Conservation (phyloP, 1,284 basidiomycete genomes). For the Porogramme epimiltina region DNA sequence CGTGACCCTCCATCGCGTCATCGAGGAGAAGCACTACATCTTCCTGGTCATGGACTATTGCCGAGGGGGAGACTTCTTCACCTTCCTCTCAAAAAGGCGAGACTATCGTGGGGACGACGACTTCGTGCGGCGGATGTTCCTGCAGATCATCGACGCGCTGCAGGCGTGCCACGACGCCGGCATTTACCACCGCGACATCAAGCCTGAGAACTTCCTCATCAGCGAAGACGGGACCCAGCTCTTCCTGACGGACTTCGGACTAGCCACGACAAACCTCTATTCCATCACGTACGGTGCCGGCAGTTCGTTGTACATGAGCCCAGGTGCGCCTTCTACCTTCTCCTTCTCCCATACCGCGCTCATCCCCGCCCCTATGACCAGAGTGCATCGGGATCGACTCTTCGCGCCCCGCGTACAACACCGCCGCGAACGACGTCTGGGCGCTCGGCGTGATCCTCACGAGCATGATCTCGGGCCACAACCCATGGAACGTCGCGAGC, state of each 20-base stretch:
- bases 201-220: conserved; percentile 76
- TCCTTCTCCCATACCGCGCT: neutral
- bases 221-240: conserved; percentile 44
- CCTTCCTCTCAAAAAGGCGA: conserved; percentile 22
- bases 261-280: conserved; percentile 55
- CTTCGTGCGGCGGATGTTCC: conserved; percentile 40
- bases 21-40: conserved; percentile 55
- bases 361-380: conserved; percentile 4
- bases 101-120: conserved; percentile 27
- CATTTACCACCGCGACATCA: conserved; percentile 73
- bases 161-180: conserved; percentile 59
- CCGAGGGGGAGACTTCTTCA: conserved; percentile 32
- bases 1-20: conserved; percentile 63
- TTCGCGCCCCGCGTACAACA: conserved; percentile 20
- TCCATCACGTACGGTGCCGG: conserved; percentile 54
- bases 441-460: conserved; percentile 33
- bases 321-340: conserved; percentile 30
- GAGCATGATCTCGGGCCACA: conserved; percentile 88
- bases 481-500: conserved; percentile 86
- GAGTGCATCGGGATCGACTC: conserved; percentile 28
- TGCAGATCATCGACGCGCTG: conserved; percentile 66
- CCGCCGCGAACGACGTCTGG: conserved; percentile 32
- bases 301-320: conserved; percentile 64
- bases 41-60: conserved; percentile 74
- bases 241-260: conserved; percentile 68